Conservation (phyloP, 1,284 basidiomycete genomes). For the Polyporus tsugae region DNA sequence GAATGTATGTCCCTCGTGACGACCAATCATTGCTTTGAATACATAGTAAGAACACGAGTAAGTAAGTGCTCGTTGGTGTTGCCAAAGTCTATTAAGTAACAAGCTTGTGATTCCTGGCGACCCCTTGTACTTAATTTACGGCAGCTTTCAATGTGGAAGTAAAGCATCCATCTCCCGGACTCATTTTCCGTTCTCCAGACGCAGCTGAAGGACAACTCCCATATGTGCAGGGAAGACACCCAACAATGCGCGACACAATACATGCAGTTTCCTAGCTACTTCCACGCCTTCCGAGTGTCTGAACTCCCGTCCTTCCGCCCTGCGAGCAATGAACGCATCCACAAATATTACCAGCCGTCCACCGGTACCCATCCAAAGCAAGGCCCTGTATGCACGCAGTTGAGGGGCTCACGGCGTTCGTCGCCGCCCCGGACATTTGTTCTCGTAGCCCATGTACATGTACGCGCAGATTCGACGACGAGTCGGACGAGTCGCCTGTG, state of each 20-base stretch:
- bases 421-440: no score
- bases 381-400: no score
- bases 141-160: neutral
- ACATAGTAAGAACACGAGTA: no score
- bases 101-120: neutral
- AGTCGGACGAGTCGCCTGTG: neutral
- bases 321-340: neutral
- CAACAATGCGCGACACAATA: neutral
- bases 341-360: neutral
- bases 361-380: no score
- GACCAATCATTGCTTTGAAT: no score
- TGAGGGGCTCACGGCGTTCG: no score
- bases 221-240: neutral
- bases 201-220: neutral
- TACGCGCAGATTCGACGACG: no score
- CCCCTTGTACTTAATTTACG: neutral
- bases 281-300: neutral
- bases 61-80: neutral
- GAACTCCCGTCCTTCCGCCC: neutral
- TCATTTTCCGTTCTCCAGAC: neutral
- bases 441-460: no score
- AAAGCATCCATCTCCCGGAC: neutral
- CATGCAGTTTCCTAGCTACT: neutral
- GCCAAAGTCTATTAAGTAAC: no score
- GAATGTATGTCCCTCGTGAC: no score